These are phyloP conservation scores for Phanerochaete carnosa DNA, from an alignment of 768 basidiomycete genomes.

Conservation along the genomic window DNA sequence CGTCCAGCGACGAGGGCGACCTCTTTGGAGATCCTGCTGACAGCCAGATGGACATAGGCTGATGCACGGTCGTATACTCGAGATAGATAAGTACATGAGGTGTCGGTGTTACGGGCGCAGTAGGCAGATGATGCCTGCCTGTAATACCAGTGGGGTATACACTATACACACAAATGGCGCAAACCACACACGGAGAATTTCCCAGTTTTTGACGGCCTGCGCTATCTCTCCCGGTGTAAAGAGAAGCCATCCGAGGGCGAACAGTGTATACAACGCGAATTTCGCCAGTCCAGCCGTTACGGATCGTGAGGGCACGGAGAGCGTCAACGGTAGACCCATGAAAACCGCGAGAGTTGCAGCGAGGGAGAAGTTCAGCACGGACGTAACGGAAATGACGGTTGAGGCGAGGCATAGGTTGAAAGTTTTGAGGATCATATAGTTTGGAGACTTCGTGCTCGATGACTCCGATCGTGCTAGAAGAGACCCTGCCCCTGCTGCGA, in stretches of 20 bases:
- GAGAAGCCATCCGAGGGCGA: conserved; percentile 61
- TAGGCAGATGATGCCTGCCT: conserved; percentile 54
- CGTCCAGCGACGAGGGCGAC: conserved; percentile 29
- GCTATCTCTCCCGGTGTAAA: conserved; percentile 41
- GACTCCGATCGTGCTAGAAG: not conserved
- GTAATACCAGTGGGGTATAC: conserved; percentile 70
- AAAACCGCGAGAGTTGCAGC: conserved; percentile 66
- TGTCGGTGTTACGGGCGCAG: not conserved
- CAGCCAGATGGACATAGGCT: conserved; percentile 28
- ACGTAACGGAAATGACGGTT: conserved; percentile 78
- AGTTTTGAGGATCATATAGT: conserved; percentile 57
- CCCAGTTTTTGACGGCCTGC: conserved; percentile 70
- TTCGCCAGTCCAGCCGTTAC: conserved; percentile 24
- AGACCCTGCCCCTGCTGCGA: not conserved
- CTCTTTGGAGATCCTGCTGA: conserved; percentile 25
- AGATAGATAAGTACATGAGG: not conserved
- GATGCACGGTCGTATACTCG: not conserved
- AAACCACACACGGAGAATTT: conserved; percentile 79
- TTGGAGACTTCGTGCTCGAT: conserved; percentile 27
- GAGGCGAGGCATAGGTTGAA: conserved; percentile 83
- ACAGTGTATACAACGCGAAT: conserved; percentile 38
- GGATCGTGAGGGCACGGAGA: conserved; percentile 33
- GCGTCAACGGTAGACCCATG: conserved; percentile 61
- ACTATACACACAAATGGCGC: conserved; percentile 79
- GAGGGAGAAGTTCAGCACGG: conserved; percentile 91